Base-by-base conservation (phyloP, 169 alveolate genomes). In the Plasmodium fragile region DNA sequence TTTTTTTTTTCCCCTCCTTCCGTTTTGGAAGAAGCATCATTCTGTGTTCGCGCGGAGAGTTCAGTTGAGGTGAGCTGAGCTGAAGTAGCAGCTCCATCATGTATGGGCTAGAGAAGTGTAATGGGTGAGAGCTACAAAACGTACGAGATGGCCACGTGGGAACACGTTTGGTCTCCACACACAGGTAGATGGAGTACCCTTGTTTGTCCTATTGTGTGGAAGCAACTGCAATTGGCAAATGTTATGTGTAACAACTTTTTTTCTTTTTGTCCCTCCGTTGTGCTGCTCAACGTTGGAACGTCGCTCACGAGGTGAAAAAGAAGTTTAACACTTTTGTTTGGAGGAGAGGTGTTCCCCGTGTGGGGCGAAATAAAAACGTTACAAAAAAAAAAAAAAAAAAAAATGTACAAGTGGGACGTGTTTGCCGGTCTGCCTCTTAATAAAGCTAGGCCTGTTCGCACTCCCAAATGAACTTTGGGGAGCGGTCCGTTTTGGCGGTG, bases 401-500 rank as follows among this genome's bases (percentile, higher is more conserved):
- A 59, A 18, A 18, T n/a, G n/a, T n/a, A n/a, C 13, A 55, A 22
- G 5, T 39, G 45, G 30, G n/a, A 55, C 18, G 72, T 55, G 11
- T 22, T 16, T 43, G 32, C 32, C n/a, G n/a, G n/a, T n/a, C n/a
- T n/a, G 4, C 59, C 22, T 16, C 22, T 49, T 11, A 11, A 49
- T 16, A 4, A 18, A 10, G n/a, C 59, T 32, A 75, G 28, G 2
- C 11, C 39, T 30, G 4, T 11, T 41, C 77, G 8, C 59, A 3
- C 1, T 84, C 80, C 93, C 93, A 84, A 13, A 72, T 25, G 13
- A 32, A 84, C 71, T 84, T 71, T 4, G 93, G 93, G 13, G 93
- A 84, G 41, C 16, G 53, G 1, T 84, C 93, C 7, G 10, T 84
- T 52, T 84, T 84, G 5, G 43, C 25, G n/a, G 97, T 95, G 34